Base-by-base conservation (phyloP, 176 grass and related monocot species). In the Oryza rufipogon region DNA sequence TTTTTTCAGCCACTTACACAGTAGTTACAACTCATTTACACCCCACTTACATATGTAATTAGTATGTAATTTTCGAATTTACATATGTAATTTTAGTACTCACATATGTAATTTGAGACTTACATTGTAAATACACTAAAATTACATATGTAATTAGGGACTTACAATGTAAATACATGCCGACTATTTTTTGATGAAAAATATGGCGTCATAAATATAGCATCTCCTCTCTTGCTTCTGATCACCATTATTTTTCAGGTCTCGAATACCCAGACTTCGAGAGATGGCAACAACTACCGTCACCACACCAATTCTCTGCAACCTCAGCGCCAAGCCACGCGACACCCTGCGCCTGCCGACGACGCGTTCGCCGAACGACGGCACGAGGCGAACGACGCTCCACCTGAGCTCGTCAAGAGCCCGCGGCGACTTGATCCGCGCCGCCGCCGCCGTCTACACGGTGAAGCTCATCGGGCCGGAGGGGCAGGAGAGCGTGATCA, bases 391-490 rank as follows among this genome's bases (percentile, higher is more conserved):
- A 3, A 26, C 26, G 26, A 7, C 73, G 9, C 44, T 8, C 71
- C 44, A 15, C 11, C 25, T 78, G 73, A 86, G 46, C 36, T 66
- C 39, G 6, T 65, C 73, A 25, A 81, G 83, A 45, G 11, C 71
- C 0, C 15, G 32, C 7, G 74, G n/a, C 49, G 84, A 78, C 68
- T 4, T 79, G 28, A 30, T 30, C 28, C 79, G 74, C 68, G 84
- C 39, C 33, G 58, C 58, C 58, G 63, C 68, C 47, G 85, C 92
- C 42, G 52, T 79, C 19, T 87, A 88, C 92, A 94, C 89, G 47
- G 95, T 92, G 67, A 94, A 89, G 84, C 82, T 94, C 7, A 3
- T 89, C 56, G 85, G 83, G 0, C 89, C 92, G 1, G 89, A 82
- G 2, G 92, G 90, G 9, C 67, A 89, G 61, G 87, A 92, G 83